These are phyloP conservation scores for Stropharia rugosoannulata DNA, from an alignment of 768 basidiomycete species.

Conservation along the genomic window DNA sequence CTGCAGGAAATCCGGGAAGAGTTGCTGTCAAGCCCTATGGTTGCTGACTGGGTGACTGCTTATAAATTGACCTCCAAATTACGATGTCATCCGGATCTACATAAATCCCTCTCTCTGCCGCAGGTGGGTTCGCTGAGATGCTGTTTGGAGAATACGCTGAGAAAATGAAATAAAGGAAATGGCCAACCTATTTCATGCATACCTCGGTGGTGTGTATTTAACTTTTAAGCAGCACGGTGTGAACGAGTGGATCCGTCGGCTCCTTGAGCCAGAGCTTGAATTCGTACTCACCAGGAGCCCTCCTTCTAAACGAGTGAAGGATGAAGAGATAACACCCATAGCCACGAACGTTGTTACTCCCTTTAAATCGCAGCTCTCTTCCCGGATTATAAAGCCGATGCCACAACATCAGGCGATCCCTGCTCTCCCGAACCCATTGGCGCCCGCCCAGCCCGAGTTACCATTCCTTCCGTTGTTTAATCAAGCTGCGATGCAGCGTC, in stretches of 20 bases:
- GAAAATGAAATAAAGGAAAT: constrained; percentile 35
- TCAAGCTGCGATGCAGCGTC: constrained; percentile 66
- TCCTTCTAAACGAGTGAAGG: constrained; percentile 43
- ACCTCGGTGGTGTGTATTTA: constrained; percentile 62
- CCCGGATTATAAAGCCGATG: constrained; percentile 12
- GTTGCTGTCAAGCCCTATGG: constrained; percentile 39
- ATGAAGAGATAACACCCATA: constrained; percentile 28
- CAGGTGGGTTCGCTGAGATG: constrained; percentile 36
- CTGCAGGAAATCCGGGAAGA: constrained; percentile 29
- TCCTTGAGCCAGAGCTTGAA: constrained; percentile 31
- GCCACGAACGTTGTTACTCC: constrained; percentile 22
- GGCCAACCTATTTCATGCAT: constrained; percentile 58
- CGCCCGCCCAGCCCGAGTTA: constrained; percentile 60
- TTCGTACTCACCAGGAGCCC: constrained; percentile 18
- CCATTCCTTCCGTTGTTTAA: constrained; percentile 76
- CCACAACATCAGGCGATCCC: constrained; percentile 12
- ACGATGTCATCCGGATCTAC: constrained; percentile 41
- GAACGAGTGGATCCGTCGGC: constrained; percentile 54
- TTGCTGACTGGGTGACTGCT: constrained; percentile 46
- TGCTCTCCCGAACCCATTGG: constrained; percentile 48
- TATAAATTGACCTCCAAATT: constrained; percentile 51
- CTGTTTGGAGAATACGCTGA: constrained; percentile 4
- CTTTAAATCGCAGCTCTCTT: constrained; percentile 27
- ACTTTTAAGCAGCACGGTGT: constrained; percentile 52
- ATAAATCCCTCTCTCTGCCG: constrained; percentile 31